These are phyloP conservation scores for Phaeotremella fagi DNA, from an alignment of 768 basidiomycete genomes.

Conservation along the genomic window DNA sequence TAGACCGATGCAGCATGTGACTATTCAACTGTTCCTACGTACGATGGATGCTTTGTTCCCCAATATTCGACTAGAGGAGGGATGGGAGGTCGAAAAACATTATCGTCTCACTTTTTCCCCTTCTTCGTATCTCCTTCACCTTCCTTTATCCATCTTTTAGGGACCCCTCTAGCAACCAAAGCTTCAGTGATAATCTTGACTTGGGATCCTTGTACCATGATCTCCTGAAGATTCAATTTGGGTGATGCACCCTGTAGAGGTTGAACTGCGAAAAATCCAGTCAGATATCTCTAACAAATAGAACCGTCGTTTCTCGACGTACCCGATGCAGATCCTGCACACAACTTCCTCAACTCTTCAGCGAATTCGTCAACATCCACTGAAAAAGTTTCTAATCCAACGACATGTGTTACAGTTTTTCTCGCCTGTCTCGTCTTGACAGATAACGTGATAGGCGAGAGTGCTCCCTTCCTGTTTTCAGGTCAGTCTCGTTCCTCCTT, in stretches of 20 bases:
- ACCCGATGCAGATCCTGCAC: slow-evolving; percentile 77
- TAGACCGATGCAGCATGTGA: too few relatives aligned
- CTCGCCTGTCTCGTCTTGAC: slow-evolving; percentile 72
- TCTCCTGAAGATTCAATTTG: slow-evolving; percentile 54
- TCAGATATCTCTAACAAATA: too few relatives aligned
- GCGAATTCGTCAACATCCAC: slow-evolving; percentile 67
- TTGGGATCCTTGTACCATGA: slow-evolving; percentile 83
- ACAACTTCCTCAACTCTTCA: slow-evolving; percentile 69
- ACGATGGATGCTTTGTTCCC: too few relatives aligned
- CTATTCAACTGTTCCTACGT: too few relatives aligned
- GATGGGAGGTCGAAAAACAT: background rate
- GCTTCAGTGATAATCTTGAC: slow-evolving; percentile 62
- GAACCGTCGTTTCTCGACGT: too few relatives aligned
- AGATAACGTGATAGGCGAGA: slow-evolving; percentile 65
- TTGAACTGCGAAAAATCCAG: too few relatives aligned
- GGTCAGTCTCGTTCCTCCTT: slow-evolving; percentile 61
- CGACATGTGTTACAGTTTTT: slow-evolving; percentile 69
- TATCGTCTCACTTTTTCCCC: background rate
- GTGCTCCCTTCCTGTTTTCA: slow-evolving; percentile 64
- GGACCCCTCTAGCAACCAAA: slow-evolving; percentile 65
- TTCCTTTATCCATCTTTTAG: slow-evolving; percentile 72
- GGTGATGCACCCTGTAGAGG: slow-evolving; percentile 36
- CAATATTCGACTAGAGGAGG: background rate
- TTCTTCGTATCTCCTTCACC: slow-evolving; percentile 4
- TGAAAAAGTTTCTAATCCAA: slow-evolving; percentile 73